Percentiles rank a stretch among this genome's conserved stretches.
phyloP scores from a whole-genome alignment of 163 green algal genomes.

The Chlamydomonas reinhardtii region DNA sequence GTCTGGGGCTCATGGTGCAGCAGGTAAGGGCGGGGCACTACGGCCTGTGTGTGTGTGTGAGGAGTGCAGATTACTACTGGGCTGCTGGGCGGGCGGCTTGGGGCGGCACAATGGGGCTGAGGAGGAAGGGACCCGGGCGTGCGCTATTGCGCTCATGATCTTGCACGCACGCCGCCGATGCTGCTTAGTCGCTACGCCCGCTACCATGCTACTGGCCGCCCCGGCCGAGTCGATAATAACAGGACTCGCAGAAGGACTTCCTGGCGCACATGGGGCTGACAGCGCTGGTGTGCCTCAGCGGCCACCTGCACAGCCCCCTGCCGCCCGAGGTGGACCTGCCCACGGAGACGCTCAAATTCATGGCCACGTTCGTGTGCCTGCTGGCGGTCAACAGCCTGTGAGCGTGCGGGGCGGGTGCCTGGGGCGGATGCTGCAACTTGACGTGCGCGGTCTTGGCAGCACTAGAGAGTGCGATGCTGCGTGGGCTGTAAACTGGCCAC shows the following conservation, averaged over 20 bases:
- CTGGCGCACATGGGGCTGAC: conserved; percentile 26
- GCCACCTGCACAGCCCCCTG: conserved; percentile 18
- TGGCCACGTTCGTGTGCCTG: conserved; percentile 13
- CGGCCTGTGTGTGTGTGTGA: no score
- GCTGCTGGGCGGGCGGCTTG: no score
- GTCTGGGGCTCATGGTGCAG: conserved; percentile 40
- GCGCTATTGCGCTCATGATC: no score
- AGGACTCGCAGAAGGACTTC: conserved; percentile 25
- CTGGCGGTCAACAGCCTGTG: conserved; percentile 32
- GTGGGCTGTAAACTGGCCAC: not conserved
- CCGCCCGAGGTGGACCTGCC: conserved; percentile 16
- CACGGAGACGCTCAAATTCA: conserved; percentile 42
- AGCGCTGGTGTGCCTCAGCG: conserved; percentile 32
- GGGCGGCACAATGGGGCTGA: no score
- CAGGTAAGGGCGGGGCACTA: no score
- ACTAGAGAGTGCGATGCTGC: not conserved
- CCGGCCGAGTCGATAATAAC: not conserved
- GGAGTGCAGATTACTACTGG: no score
- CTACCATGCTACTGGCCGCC: no score
- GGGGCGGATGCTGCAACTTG: no score
- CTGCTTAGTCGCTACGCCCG: no score
- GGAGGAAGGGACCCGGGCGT: no score
- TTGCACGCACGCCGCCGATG: no score
- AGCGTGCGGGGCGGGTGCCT: not conserved
- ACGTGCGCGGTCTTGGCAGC: no score